Percentiles rank a stretch among this genome's conserved stretches.
phyloP scores from a whole-genome alignment of 2,329 filamentous ascomycete species.

The Thermomyces lanuginosus region DNA sequence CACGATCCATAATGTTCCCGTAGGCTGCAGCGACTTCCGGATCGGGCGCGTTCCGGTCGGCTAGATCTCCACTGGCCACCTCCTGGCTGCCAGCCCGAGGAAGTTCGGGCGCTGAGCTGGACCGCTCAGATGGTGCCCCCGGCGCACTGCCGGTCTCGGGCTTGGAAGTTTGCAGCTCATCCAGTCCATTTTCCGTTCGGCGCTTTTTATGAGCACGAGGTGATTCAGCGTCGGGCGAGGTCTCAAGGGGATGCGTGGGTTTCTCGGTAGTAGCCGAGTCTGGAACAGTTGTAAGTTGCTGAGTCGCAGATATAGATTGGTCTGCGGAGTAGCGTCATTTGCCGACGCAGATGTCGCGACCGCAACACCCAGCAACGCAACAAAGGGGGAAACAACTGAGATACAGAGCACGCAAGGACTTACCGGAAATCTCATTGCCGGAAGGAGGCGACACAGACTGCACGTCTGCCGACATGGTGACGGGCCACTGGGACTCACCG shows the following conservation, averaged over 20 bases:
- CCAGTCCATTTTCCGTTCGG: constrained; percentile 18
- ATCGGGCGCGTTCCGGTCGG: constrained; percentile 7
- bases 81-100: constrained; percentile 10
- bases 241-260: constrained; percentile 15
- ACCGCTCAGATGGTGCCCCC: constrained; percentile 17
- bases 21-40: constrained; percentile 25
- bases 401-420: constrained; percentile 12
- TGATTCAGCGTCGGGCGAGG: constrained; percentile 16
- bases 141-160: constrained; percentile 12
- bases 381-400: constrained; percentile 4
- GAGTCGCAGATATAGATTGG: neutral
- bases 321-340: neutral
- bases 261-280: constrained; percentile 14
- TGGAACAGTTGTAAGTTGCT: constrained; percentile 5
- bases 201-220: constrained; percentile 25
- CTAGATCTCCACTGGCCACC: constrained; percentile 1
- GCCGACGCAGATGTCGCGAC: too few relatives aligned
- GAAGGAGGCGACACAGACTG: constrained; percentile 15
- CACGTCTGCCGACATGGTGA: constrained; percentile 16
- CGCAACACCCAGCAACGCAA: constrained; percentile 1
- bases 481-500: constrained; percentile 18
- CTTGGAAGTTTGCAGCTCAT: constrained; percentile 11
- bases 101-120: constrained; percentile 11
- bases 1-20: constrained; percentile 28
- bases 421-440: constrained; percentile 18